phyloP scores from a whole-genome alignment of 108 stramenopile species.

The Skeletonema tropicum region DNA sequence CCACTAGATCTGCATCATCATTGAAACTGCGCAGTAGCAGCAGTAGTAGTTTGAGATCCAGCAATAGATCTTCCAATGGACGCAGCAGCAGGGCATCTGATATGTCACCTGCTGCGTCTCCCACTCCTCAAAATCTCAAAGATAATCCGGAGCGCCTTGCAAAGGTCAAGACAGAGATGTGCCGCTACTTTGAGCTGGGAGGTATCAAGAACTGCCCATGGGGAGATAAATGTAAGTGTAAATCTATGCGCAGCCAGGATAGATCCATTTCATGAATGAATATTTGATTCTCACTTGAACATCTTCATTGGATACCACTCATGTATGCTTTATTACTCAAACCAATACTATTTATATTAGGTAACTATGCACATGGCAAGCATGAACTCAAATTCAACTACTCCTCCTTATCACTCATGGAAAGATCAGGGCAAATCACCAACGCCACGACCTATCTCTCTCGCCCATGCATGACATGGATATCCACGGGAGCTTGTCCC shows the following conservation, averaged over 20 bases:
- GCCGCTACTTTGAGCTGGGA: constrained; percentile 62
- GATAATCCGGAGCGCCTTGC: constrained; percentile 70
- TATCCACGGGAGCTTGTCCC: constrained; percentile 84
- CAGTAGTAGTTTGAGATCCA: neutral
- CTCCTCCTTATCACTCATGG: constrained; percentile 60
- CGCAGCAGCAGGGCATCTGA: neutral
- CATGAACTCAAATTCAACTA: constrained; percentile 84
- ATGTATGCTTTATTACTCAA: neutral
- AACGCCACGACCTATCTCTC: constrained; percentile 72
- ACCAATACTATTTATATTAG: constrained; percentile 4
- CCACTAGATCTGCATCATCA: neutral
- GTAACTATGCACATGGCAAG: constrained; percentile 91
- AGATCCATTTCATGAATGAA: too few species aligned
- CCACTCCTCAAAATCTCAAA: constrained; percentile 53
- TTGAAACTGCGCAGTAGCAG: neutral
- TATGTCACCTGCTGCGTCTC: neutral
- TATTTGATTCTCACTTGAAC: neutral
- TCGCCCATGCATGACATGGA: constrained; percentile 80
- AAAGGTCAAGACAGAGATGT: constrained; percentile 89
- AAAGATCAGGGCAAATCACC: constrained; percentile 68
- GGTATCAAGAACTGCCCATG: constrained; percentile 20
- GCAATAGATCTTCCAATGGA: neutral
- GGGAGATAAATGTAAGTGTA: constrained; percentile 27
- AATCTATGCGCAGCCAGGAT: too few species aligned
- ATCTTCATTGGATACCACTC: neutral